Evolutionary conservation across 345 rosid genomes (phyloP).

Genomic region (Eucalyptus grandis): DNA sequence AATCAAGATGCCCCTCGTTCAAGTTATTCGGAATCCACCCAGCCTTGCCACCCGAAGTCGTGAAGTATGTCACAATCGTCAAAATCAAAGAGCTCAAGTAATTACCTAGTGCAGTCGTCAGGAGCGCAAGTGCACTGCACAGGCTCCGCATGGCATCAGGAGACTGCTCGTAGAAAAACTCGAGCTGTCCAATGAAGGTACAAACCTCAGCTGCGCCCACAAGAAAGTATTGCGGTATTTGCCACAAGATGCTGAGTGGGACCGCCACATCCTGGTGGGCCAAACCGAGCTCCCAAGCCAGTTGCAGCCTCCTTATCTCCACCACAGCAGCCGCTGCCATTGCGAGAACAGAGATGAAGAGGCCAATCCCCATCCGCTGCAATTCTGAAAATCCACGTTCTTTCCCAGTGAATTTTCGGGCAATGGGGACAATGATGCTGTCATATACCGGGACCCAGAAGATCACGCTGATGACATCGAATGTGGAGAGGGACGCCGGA

Average conservation of each 20-base stretch:
- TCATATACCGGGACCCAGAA: slow-evolving; percentile 89
- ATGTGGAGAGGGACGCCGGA: slow-evolving; percentile 77
- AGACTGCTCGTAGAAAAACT: slow-evolving; percentile 92
- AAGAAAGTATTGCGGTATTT: slow-evolving; percentile 79
- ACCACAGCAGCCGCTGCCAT: slow-evolving; percentile 84
- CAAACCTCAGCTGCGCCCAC: slow-evolving; percentile 85
- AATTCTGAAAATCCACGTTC: slow-evolving; percentile 84
- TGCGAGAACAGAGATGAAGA: slow-evolving; percentile 56
- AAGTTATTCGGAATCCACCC: slow-evolving; percentile 95
- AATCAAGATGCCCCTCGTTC: slow-evolving; percentile 85
- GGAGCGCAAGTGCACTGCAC: slow-evolving; percentile 68
- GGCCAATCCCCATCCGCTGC: slow-evolving; percentile 92
- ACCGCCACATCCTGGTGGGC: slow-evolving; percentile 33
- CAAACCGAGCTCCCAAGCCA: slow-evolving; percentile 71
- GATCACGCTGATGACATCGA: slow-evolving; percentile 70
- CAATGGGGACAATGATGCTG: slow-evolving; percentile 59
- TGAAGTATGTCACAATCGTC: slow-evolving; percentile 58
- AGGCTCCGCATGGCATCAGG: slow-evolving; percentile 94
- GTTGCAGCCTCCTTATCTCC: slow-evolving; percentile 51
- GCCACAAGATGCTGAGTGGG: slow-evolving; percentile 83
- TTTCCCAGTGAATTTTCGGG: slow-evolving; percentile 69
- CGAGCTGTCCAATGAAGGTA: slow-evolving; percentile 69
- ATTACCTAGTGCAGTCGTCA: slow-evolving; percentile 68
- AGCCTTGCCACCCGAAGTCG: slow-evolving; percentile 38
- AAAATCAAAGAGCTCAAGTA: slow-evolving; percentile 82